Percentiles rank a stretch among this genome's conserved stretches.
These are phyloP conservation scores for Clitocybe nebularis DNA, from an alignment of 1,284 basidiomycete species.

Conservation along the genomic window DNA sequence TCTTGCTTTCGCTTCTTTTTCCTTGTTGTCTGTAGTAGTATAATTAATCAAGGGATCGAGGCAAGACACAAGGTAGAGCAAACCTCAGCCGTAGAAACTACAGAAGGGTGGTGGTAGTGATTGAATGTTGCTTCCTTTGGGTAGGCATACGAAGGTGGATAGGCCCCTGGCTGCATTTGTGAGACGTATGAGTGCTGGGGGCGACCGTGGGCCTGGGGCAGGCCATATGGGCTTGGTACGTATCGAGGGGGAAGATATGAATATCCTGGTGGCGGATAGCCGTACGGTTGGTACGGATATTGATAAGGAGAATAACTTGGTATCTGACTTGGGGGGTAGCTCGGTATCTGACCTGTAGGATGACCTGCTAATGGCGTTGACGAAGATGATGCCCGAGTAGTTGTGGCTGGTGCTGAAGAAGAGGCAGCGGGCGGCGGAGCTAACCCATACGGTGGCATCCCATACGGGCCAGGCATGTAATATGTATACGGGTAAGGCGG, in stretches of 20 bases:
- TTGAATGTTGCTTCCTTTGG: conserved; percentile 1
- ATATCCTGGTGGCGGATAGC: conserved; percentile 9
- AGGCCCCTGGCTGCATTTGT: not conserved
- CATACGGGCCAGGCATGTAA: conserved; percentile 29
- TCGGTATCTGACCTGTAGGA: conserved; percentile 11
- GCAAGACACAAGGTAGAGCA: too few relatives aligned
- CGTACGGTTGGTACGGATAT: conserved; percentile 3
- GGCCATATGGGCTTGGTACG: not conserved
- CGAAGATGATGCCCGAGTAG: conserved; percentile 9
- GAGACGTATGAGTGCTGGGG: not conserved
- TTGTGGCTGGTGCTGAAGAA: conserved; percentile 8
- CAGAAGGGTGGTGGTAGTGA: not conserved
- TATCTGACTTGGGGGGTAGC: conserved; percentile 7
- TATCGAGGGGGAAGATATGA: conserved; percentile 3
- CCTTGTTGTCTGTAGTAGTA: too few relatives aligned
- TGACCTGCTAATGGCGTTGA: not conserved
- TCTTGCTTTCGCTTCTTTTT: too few relatives aligned
- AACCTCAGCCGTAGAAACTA: not conserved
- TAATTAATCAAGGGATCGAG: too few relatives aligned
- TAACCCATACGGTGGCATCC: conserved; percentile 24
- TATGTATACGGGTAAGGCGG: conserved; percentile 28
- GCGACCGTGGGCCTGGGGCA: not conserved
- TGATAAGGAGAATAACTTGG: not conserved
- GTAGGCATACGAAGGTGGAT: conserved; percentile 1
- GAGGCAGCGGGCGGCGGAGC: conserved; percentile 10